Conservation (phyloP, 2,329 filamentous ascomycete genomes). For the Diaporthe ilicicola region DNA sequence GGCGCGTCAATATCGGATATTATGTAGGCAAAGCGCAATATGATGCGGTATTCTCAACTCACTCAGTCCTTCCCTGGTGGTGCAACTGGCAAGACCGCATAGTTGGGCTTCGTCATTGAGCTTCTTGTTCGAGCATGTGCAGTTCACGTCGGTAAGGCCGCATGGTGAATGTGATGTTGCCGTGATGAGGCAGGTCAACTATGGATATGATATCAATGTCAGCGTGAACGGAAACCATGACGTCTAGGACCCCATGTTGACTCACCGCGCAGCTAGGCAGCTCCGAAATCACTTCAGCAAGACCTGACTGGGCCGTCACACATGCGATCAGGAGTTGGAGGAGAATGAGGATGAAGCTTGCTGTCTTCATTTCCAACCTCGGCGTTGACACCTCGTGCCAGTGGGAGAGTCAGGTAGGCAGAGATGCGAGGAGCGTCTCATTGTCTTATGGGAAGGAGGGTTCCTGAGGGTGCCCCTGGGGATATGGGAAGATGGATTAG, state of each 20-base stretch:
- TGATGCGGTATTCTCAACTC: neutral
- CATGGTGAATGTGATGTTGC: neutral
- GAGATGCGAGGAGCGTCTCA: constrained; percentile 2
- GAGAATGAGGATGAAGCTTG: neutral
- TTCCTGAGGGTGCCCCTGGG: neutral
- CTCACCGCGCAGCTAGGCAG: neutral
- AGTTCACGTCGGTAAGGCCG: neutral
- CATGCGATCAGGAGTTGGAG: neutral
- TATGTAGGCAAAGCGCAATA: neutral
- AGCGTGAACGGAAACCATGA: neutral
- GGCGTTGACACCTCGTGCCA: neutral
- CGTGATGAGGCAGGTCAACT: constrained; percentile 3
- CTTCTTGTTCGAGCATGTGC: constrained; percentile 9
- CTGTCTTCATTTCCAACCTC: constrained; percentile 5
- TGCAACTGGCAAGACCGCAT: neutral
- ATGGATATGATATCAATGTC: neutral
- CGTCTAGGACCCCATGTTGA: neutral
- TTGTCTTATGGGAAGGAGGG: neutral
- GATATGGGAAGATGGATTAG: neutral
- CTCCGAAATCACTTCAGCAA: neutral
- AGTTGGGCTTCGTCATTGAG: neutral
- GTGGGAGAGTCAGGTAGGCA: neutral
- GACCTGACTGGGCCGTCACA: neutral
- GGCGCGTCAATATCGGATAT: neutral
- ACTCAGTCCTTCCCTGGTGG: constrained; percentile 7